phyloP scores from a whole-genome alignment of 768 basidiomycete species.

The Sporobolomyces roseus region DNA sequence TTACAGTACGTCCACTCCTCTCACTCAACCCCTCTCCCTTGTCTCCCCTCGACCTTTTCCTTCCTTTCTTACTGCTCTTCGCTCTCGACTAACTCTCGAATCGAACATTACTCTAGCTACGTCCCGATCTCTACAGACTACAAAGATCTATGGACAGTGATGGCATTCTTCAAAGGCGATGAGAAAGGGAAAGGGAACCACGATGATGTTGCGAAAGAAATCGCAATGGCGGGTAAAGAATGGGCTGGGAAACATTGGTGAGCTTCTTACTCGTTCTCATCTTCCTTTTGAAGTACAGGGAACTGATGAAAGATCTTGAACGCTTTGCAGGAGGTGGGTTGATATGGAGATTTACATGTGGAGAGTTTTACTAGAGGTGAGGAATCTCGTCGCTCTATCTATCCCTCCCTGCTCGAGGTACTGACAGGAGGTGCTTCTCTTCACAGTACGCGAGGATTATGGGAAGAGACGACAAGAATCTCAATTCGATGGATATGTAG shows the following conservation, averaged over 20 bases:
- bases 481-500: slow-evolving; percentile 32
- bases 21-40: neutral
- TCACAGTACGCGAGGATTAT: slow-evolving; percentile 40
- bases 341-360: slow-evolving; percentile 51
- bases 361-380: slow-evolving; percentile 48
- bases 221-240: slow-evolving; percentile 46
- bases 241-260: slow-evolving; percentile 46
- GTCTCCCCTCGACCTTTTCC: slow-evolving; percentile 29
- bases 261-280: no score
- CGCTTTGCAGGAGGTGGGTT: slow-evolving; percentile 47
- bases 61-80: no score
- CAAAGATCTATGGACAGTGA: slow-evolving; percentile 48
- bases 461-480: slow-evolving; percentile 35
- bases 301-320: no score
- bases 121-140: slow-evolving; percentile 49
- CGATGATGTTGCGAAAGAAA: slow-evolving; percentile 50
- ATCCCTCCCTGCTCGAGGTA: no score
- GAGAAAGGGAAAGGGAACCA: slow-evolving; percentile 45
- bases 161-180: slow-evolving; percentile 50
- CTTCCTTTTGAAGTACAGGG: no score
- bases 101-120: slow-evolving; percentile 30
- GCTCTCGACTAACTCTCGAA: neutral
- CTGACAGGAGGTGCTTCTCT: neutral
- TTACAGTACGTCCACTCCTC: slow-evolving; percentile 46
- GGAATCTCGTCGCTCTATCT: neutral